Evolutionary conservation across 169 alveolate genomes (phyloP).

Genomic region (Theileria orientalis): DNA sequence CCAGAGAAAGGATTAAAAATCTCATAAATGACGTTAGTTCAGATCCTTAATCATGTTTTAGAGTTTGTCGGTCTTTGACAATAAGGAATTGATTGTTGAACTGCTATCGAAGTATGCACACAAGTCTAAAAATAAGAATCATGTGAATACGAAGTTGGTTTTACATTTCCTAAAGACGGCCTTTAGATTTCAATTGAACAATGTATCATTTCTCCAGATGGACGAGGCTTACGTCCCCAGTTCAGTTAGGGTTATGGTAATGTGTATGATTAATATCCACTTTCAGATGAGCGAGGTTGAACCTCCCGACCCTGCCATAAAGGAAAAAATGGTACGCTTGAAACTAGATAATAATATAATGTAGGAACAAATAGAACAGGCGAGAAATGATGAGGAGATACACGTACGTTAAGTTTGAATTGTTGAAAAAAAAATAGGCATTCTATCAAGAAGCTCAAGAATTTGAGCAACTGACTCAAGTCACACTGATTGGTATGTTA

Average conservation of each 20-base stretch:
- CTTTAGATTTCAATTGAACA: neutral
- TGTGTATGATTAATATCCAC: neutral
- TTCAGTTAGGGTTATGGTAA: conserved; percentile 65
- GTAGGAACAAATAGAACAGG: conserved; percentile 60
- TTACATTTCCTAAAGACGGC: too few species aligned
- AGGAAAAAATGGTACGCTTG: conserved; percentile 45
- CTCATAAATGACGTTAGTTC: conserved; percentile 34
- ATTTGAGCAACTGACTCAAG: conserved; percentile 56
- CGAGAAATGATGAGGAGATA: conserved; percentile 59
- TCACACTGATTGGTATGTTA: conserved; percentile 54
- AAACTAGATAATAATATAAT: neutral
- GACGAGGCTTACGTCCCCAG: conserved; percentile 48
- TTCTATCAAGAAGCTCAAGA: conserved; percentile 55
- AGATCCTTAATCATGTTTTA: neutral
- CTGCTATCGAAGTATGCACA: conserved; percentile 26
- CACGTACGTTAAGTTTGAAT: too few species aligned
- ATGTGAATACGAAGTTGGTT: neutral
- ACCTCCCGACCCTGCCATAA: conserved; percentile 50
- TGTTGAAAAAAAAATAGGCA: too few species aligned
- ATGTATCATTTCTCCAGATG: conserved; percentile 44
- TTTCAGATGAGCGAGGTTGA: conserved; percentile 55
- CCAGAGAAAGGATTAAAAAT: conserved; percentile 39
- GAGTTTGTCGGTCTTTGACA: conserved; percentile 30
- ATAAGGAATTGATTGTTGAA: conserved; percentile 26
- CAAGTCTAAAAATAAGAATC: conserved; percentile 6